Evolutionary conservation across 768 basidiomycete species (phyloP).

Genomic region (Serendipita vermifera): DNA sequence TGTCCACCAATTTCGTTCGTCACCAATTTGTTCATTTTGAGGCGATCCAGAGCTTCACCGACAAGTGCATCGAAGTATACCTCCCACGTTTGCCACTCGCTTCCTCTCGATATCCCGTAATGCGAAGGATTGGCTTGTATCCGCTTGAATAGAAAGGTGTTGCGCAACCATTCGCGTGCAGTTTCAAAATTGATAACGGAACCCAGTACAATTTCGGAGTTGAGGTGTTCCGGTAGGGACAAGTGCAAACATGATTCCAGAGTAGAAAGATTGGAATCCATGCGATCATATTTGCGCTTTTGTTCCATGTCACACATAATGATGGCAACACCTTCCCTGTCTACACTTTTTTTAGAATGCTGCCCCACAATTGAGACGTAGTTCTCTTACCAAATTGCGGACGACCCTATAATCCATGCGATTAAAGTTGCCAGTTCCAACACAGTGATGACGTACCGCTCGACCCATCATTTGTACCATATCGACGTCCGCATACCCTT

Average conservation of each 20-base stretch:
- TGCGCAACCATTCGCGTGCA: conserved; percentile 72
- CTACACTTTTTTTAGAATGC: conserved; percentile 31
- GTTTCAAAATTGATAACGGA: conserved; percentile 59
- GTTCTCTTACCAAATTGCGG: conserved; percentile 70
- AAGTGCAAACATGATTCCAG: conserved; percentile 78
- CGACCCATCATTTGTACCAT: conserved; percentile 95
- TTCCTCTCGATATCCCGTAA: conserved; percentile 42
- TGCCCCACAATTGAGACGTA: not conserved
- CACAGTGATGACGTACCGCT: conserved; percentile 40
- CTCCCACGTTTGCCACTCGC: conserved; percentile 49
- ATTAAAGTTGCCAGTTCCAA: not conserved
- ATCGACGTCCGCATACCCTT: conserved; percentile 80
- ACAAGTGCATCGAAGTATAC: conserved; percentile 62
- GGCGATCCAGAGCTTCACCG: conserved; percentile 43
- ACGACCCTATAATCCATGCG: conserved; percentile 44
- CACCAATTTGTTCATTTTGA: conserved; percentile 52
- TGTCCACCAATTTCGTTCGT: conserved; percentile 30
- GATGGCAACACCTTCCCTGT: conserved; percentile 70
- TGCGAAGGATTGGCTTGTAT: conserved; percentile 70
- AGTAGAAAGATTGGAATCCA: conserved; percentile 57
- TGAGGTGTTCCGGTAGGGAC: conserved; percentile 81
- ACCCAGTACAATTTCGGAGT: conserved; percentile 80
- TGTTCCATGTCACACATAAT: conserved; percentile 68
- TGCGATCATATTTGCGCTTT: conserved; percentile 54
- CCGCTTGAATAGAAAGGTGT: conserved; percentile 77